phyloP scores from a whole-genome alignment of 2,329 filamentous ascomycete genomes.

The Helminthosporium solani region DNA sequence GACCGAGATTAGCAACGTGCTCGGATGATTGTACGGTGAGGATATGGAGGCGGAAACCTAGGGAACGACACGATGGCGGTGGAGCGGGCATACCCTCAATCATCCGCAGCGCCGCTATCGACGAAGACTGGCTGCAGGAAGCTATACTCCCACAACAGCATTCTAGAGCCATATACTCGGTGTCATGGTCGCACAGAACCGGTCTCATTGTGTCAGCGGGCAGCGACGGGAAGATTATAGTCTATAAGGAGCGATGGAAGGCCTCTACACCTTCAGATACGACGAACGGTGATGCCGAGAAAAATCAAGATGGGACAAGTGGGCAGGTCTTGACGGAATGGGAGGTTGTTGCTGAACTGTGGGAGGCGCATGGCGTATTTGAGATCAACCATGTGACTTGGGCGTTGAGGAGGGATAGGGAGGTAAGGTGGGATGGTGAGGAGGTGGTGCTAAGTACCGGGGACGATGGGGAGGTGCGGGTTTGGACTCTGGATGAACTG shows the following conservation, averaged over 20 bases:
- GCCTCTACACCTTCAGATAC: constrained; percentile 1
- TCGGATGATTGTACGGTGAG: constrained; percentile 80
- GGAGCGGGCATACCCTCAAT: constrained; percentile 79
- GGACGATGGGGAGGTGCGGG: constrained; percentile 83
- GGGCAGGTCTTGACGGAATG: constrained; percentile 57
- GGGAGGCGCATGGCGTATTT: constrained; percentile 83
- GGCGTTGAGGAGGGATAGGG: constrained; percentile 75
- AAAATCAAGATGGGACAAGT: constrained; percentile 19
- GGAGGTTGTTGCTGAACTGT: constrained; percentile 67
- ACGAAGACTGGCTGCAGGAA: constrained; percentile 83
- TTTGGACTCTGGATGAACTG: constrained; percentile 63
- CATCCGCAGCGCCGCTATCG: constrained; percentile 69
- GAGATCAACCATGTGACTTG: constrained; percentile 92
- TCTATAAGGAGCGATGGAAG: constrained; percentile 69
- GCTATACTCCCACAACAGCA: constrained; percentile 73
- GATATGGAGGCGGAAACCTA: constrained; percentile 70
- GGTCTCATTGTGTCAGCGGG: constrained; percentile 85
- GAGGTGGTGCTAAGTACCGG: constrained; percentile 90
- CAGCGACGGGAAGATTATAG: constrained; percentile 76
- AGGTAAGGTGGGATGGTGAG: constrained; percentile 61
- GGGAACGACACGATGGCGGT: constrained; percentile 49
- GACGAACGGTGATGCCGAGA: constrained; percentile 30
- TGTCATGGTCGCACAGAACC: constrained; percentile 75
- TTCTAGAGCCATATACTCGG: constrained; percentile 78
- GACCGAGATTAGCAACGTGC: constrained; percentile 71